Percentiles rank a stretch among this genome's conserved stretches.
These are phyloP conservation scores for Fusarium bactridioides DNA, from an alignment of 2,329 filamentous ascomycete species.

Conservation along the genomic window DNA sequence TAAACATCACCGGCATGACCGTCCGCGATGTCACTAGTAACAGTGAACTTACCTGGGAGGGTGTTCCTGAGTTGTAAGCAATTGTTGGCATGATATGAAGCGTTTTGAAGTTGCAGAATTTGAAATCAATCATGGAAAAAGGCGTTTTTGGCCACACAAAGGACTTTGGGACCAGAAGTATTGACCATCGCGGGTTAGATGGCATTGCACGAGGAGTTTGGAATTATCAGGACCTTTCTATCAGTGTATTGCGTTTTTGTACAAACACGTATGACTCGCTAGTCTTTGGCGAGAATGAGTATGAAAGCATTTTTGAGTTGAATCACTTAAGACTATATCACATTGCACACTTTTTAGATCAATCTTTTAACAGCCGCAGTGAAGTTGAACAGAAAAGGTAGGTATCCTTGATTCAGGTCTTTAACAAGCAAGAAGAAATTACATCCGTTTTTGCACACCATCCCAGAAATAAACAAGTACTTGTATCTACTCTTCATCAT, in stretches of 20 bases:
- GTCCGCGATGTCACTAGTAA: conserved; percentile 50
- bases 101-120: conserved; percentile 20
- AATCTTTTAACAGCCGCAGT: neutral
- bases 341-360: neutral
- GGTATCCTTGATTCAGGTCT: conserved; percentile 43
- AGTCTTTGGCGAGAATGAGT: conserved; percentile 32
- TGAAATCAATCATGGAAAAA: conserved; percentile 30
- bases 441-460: conserved; percentile 33
- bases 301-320: conserved; percentile 32
- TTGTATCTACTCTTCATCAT: conserved; percentile 41
- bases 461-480: conserved; percentile 23
- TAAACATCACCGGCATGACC: conserved; percentile 60
- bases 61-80: conserved; percentile 45
- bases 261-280: conserved; percentile 35
- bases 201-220: conserved; percentile 39
- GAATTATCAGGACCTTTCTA: conserved; percentile 13
- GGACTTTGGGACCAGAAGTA: conserved; percentile 26
- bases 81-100: conserved; percentile 6
- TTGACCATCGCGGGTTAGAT: conserved; percentile 31
- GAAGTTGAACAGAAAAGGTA: conserved; percentile 31
- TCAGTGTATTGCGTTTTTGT: conserved; percentile 31
- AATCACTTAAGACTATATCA: conserved; percentile 4
- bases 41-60: conserved; percentile 54
- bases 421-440: conserved; percentile 29
- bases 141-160: conserved; percentile 36